These are phyloP conservation scores for Phellinidium pouzarii DNA, from an alignment of 1,284 basidiomycete species.

Conservation along the genomic window DNA sequence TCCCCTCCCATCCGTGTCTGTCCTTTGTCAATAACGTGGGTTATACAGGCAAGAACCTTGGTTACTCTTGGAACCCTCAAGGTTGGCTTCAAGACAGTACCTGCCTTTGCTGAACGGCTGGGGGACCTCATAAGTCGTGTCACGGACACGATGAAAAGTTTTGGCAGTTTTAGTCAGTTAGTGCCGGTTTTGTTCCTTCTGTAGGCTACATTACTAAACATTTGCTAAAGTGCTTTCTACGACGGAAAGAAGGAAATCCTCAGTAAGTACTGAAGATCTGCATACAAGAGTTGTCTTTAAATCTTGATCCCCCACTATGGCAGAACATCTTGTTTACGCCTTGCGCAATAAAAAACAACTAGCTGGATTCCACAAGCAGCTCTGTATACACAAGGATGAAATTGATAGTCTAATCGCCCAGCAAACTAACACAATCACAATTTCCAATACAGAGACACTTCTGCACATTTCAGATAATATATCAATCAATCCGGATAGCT, in stretches of 20 bases:
- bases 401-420: slow-evolving; percentile 14
- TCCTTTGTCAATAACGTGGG: too few species aligned
- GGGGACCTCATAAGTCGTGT: slow-evolving; percentile 9
- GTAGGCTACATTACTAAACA: not conserved
- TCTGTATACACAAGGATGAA: slow-evolving; percentile 11
- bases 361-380: slow-evolving; percentile 11
- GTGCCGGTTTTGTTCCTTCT: not conserved
- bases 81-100: slow-evolving; percentile 15
- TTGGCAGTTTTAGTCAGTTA: slow-evolving; percentile 21
- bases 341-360: slow-evolving; percentile 14
- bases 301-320: too few species aligned
- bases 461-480: slow-evolving; percentile 9
- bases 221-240: slow-evolving; percentile 15
- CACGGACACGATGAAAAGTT: slow-evolving; percentile 17
- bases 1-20: too few species aligned
- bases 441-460: slow-evolving; percentile 10
- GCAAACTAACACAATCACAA: slow-evolving; percentile 15
- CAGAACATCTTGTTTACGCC: slow-evolving; percentile 16
- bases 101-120: slow-evolving; percentile 12
- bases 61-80: slow-evolving; percentile 17
- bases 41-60: slow-evolving; percentile 17
- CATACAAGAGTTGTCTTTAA: not conserved
- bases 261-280: slow-evolving; percentile 10
- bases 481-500: slow-evolving; percentile 1
- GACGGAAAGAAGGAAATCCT: slow-evolving; percentile 15